Conservation (phyloP, 495 filamentous ascomycete species). For the Aspergillus nanangensis region DNA sequence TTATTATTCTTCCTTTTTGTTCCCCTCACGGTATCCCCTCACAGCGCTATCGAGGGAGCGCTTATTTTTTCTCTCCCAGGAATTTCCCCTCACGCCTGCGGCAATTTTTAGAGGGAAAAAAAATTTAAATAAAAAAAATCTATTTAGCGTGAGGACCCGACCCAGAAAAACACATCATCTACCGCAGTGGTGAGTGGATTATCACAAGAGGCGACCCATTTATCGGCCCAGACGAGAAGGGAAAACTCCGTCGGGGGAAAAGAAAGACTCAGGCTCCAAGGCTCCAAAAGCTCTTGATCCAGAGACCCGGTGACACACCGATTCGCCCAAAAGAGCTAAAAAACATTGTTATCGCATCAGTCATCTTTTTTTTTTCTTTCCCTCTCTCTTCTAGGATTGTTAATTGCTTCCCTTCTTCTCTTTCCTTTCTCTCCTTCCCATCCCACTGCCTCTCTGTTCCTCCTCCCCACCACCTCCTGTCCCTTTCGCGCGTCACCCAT, state of each 20-base stretch:
- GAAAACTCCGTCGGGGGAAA: no score
- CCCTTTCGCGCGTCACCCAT: constrained; percentile 12
- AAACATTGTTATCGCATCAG: constrained; percentile 10
- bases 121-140: no score
- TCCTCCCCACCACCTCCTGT: constrained; percentile 10
- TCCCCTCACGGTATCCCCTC: background rate
- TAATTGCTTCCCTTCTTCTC: constrained; percentile 1
- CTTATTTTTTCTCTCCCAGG: background rate
- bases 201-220: no score
- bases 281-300: constrained; percentile 1
- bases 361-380: constrained; percentile 21
- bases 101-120: no score
- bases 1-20: no score
- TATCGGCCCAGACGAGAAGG: no score
- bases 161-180: no score
- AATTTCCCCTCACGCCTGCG: background rate
- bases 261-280: no score
- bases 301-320: constrained; percentile 26
- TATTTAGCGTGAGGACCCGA: no score
- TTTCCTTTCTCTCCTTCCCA: constrained; percentile 11
- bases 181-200: no score
- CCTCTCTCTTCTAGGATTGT: constrained; percentile 10
- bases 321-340: constrained; percentile 40
- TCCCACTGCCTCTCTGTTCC: constrained; percentile 10
- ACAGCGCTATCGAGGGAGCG: no score